A percentile compares a stretch with the other conserved stretches of the same genome.
Conservation (phyloP, 345 rosid species). For the Excoecaria cochinchinensis region DNA sequence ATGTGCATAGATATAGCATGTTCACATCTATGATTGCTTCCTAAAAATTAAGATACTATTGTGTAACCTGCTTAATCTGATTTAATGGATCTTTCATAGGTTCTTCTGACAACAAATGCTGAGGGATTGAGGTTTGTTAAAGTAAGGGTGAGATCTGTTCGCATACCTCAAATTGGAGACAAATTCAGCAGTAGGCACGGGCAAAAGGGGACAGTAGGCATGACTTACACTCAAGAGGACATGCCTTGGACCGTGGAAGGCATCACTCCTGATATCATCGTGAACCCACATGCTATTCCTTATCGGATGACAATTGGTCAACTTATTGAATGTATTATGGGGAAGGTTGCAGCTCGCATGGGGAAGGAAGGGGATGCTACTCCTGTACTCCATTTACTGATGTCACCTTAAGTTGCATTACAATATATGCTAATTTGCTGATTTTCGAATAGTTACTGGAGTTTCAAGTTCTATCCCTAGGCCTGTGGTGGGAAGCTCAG, state of each 20-base stretch:
- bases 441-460: background rate
- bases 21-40: too few relatives aligned
- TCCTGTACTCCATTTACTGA: conserved; percentile 98
- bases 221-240: conserved; percentile 98
- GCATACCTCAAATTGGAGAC: conserved; percentile 97
- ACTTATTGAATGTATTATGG: conserved; percentile 98
- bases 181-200: conserved; percentile 98
- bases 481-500: background rate
- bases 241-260: conserved; percentile 99
- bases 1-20: background rate
- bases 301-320: conserved; percentile 99
- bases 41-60: too few relatives aligned
- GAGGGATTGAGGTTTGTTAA: conserved; percentile 98
- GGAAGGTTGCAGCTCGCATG: conserved; percentile 99
- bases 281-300: conserved; percentile 99
- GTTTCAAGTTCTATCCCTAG: background rate
- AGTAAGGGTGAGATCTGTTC: conserved; percentile 93
- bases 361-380: conserved; percentile 99
- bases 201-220: conserved; percentile 99
- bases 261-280: conserved; percentile 86
- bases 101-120: conserved; percentile 92
- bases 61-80: background rate
- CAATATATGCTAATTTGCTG: background rate
- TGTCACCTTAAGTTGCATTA: conserved; percentile 69
- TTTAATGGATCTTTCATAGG: conserved; percentile 39